phyloP scores from a whole-genome alignment of 257 asterid species.

The Nemophila menziesii region DNA sequence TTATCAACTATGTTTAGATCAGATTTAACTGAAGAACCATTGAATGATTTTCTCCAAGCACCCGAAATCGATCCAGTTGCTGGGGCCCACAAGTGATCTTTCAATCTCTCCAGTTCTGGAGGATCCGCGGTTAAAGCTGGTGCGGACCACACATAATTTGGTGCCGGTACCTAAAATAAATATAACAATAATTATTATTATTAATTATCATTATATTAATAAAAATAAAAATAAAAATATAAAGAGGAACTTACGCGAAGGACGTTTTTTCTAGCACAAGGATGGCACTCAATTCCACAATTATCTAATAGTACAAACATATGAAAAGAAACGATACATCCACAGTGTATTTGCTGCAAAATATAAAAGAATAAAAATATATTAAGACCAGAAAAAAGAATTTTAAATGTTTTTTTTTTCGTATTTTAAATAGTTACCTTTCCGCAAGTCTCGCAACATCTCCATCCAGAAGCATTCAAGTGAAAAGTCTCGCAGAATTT shows the following conservation, averaged over 20 bases:
- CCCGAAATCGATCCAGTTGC: conserved; percentile 72
- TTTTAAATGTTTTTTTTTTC: too few species aligned
- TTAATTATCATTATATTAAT: background rate
- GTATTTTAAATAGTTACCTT: conserved; percentile 47
- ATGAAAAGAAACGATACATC: conserved; percentile 97
- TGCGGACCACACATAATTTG: conserved; percentile 99
- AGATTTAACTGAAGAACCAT: conserved; percentile 34
- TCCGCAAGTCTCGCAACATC: conserved; percentile 97
- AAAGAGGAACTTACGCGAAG: conserved; percentile 52
- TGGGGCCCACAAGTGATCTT: conserved; percentile 72
- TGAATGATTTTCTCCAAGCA: conserved; percentile 73
- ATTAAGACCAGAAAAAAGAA: too few species aligned
- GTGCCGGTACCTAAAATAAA: too few species aligned
- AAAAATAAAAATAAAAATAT: conserved; percentile 1
- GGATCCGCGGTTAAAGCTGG: conserved; percentile 81
- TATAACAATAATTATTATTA: too few species aligned
- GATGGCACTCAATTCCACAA: conserved; percentile 91
- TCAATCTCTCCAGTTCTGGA: conserved; percentile 68
- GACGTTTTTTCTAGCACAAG: conserved; percentile 85
- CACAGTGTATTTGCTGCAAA: conserved; percentile 97
- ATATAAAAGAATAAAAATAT: too few species aligned
- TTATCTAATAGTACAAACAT: conserved; percentile 96
- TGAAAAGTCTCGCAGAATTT: conserved; percentile 91
- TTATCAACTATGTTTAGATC: conserved; percentile 35
- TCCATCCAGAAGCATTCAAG: conserved; percentile 89